Evolutionary conservation across 2,329 filamentous ascomycete genomes (phyloP), one percentile per base, ranked within the genome.

Genomic region (Immersiporthe knoxdaviesiana): DNA sequence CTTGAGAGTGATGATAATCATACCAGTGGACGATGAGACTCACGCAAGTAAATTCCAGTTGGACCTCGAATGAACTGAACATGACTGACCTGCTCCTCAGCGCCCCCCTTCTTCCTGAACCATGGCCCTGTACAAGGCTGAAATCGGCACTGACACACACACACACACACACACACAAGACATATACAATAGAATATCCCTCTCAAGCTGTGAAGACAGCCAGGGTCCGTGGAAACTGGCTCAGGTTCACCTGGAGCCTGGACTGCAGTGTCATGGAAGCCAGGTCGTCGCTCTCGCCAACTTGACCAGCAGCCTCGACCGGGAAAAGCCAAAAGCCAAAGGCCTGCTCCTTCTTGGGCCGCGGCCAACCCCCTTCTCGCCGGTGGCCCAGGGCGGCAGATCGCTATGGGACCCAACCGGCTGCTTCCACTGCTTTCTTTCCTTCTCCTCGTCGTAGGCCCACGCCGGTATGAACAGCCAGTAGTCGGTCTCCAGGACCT

Each of bases 301-400:
- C 11, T 4, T 58, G 14, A 3, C 69, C 67, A 8, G 65, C 27
- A 1, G 67, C 63, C 11, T 71, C 63, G 1, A 62, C 27, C 1
- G 69, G 69, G 16, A 71, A 69, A 16, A 68, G 62, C 69, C 69
- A 71, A 11, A 67, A 64, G 27, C 69, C 69, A 41, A 54, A 30
- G 21, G 44, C 27, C 35, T 52, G 24, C 16, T 2, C 16, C 35
- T 6, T 3, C 18, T 4, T 3, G 6, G 6, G 18, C 41, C 61
- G 47, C 11, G 35, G 44, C 16, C 24, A 5, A 18, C 12, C 12
- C 5, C 16, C 39, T 14, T 63, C 44, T 10, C 21, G 7, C 44
- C 44, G 7, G 44, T 47, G 21, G 44, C 44, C 44, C 44, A 47
- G 8, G 44, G 7, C 44, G 44, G 44, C 18, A 47, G 44, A 10